Base-by-base conservation (phyloP, 2,329 filamentous ascomycete species). In the Calonectria naviculata region DNA sequence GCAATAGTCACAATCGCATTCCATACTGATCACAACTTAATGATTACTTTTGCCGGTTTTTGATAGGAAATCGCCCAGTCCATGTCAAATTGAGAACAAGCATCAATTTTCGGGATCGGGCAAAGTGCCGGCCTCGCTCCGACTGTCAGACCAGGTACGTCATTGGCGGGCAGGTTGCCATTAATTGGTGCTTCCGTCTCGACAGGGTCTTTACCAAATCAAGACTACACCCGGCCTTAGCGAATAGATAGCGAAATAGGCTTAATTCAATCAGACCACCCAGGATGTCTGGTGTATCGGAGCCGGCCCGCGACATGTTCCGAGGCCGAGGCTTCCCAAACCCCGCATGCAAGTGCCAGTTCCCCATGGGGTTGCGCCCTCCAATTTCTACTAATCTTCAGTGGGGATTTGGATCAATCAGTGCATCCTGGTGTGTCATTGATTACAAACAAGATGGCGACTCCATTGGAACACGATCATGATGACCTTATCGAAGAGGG, bases 291-390 rank as follows among this genome's bases (percentile, higher is more conserved):
- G 1, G 13, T 29, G n/a, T n/a, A n/a, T 49, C 46, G 46, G 46
- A n/a, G 24, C n/a, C 46, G 58, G 66, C 8, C 66, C 66, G 58
- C 24, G 26, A 68, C 58, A 10, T 68, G 44, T n/a, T 24, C 66
- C 66, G 66, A 29, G 24, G 36, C 66, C 58, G 58, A 68, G 58
- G 66, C n/a, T 38, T 24, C 17, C 10, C 6, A 31, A 46, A 68
- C 66, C 58, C 66, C 66, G 66, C 66, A 49, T 21, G 6, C 31
- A 31, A 63, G 12, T 34, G 49, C 19, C n/a, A 44, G 64, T 3
- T 62, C 44, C 66, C 66, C 58, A 29, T 63, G 66, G 44, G 66
- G 46, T 58, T 44, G 56, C 66, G 29, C 36, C 52, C 19, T 56
- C 29, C 19, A 36, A 56, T 21, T 36, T 34, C 26, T 29, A 26